Base-by-base conservation (phyloP, 208 protist genomes). In the Herpetomonas samuelpessoai region DNA sequence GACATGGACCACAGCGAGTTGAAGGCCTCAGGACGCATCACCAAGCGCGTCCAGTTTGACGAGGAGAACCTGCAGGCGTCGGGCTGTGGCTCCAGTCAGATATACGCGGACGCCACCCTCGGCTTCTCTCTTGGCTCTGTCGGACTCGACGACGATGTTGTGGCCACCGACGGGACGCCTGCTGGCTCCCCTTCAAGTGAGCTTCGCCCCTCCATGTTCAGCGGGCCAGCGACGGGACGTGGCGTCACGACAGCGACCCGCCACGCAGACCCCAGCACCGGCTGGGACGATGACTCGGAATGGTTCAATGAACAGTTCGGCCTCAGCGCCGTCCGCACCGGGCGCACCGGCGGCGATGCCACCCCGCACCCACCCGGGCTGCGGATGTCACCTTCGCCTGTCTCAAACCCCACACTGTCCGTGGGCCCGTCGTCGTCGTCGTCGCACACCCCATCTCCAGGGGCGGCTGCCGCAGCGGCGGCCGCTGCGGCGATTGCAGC, bases 221-320 rank as follows among this genome's bases (percentile, higher is more conserved):
- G 24, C 24, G 21, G 9, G 21, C 16, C 21, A 9, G 21, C 21
- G 24, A 57, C 21, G 24, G 51, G 51, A 19, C n/a, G 26, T 30
- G n/a, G 21, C 57, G 25, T 35, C 29, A 19, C 47, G 27, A 0
- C 18, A 48, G 24, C 29, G 31, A 31, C 0, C 63, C 48, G 9
- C 14, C 39, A 49, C 21, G 44, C 30, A 21, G 55, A 60, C 27
- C 26, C 59, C 1, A 55, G 52, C 2, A 56, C 4, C 1, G 50
- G 48, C 24, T 89, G 82, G 82, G 78, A 66, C 1, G 71, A 64
- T 2, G 77, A 89, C 62, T 85, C 82, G 31, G 65, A 76, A 63
- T 89, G 82, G 82, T 89, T 89, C 49, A 82, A 85, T 38, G 56
- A 72, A 22, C 67, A 83, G 53, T 85, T 89, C 35, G 74, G 66